Base-by-base conservation (phyloP, 257 asterid genomes). In the Vinca minor region DNA sequence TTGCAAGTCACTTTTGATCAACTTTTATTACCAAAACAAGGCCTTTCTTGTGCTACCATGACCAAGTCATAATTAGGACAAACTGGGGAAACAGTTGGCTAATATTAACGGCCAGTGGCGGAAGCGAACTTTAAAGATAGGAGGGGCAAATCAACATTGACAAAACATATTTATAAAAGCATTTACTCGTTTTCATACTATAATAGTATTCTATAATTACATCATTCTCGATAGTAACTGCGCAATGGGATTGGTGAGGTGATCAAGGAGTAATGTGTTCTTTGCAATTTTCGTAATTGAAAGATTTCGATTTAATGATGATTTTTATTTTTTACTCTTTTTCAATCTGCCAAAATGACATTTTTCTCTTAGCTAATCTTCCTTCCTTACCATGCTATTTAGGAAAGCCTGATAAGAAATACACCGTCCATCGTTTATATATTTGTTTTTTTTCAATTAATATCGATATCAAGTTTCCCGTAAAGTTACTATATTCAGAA, bases 201-300 rank as follows among this genome's bases (percentile, higher is more conserved):
- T n/a, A n/a, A n/a, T n/a, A n/a, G n/a, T n/a, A n/a, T n/a, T n/a
- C n/a, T n/a, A n/a, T n/a, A n/a, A n/a, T n/a, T n/a, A n/a, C n/a
- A n/a, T n/a, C n/a, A n/a, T n/a, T n/a, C 64, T 64, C 39, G 28
- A 68, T 73, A 56, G 71, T 68, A 62, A 66, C 56, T 67, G 74
- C 74, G 71, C 65, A 32, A 49, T 14, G n/a, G 34, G 60, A 36
- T 69, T 61, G 4, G 17, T 26, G 52, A 25, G 67, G 50, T n/a
- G n/a, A n/a, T n/a, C 32, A n/a, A 31, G 55, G 69, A 28, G 28
- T 59, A 62, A 34, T 34, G 3, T 34, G 38, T 3, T 34, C 38
- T 66, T 57, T 32, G 39, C 35, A 31, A 55, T 20, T 67, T 55
- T 64, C 58, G 14, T 12, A 34, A 18, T 41, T 1, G 21, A 57